phyloP scores from a whole-genome alignment of 225 moss, liverwort and hornwort species.

The Sphagnum contortum region DNA sequence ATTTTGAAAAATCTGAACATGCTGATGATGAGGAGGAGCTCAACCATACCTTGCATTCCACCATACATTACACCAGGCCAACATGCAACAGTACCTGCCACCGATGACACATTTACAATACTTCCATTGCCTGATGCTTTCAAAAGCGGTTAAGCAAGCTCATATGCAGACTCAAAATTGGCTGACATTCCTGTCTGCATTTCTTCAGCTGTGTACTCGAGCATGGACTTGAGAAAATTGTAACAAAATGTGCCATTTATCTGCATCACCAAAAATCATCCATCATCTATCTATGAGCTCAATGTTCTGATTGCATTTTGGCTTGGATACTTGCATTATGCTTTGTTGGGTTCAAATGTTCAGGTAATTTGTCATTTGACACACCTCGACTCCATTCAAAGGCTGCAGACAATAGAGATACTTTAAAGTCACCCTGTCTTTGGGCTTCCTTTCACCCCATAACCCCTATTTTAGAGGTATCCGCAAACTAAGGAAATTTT shows the following conservation, averaged over 20 bases:
- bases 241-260: conserved; percentile 36
- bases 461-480: too few relatives aligned
- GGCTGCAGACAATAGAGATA: too few relatives aligned
- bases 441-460: too few relatives aligned
- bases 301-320: background rate
- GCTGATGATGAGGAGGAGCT: too few relatives aligned
- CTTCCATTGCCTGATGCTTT: conserved; percentile 22
- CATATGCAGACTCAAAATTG: conserved; percentile 27
- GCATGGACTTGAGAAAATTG: conserved; percentile 14
- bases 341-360: too few relatives aligned
- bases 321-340: background rate
- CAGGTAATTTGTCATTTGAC: too few relatives aligned
- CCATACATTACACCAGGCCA: conserved; percentile 15
- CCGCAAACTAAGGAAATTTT: too few relatives aligned
- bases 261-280: conserved; percentile 4
- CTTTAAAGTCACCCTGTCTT: too few relatives aligned
- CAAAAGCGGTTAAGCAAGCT: conserved; percentile 27
- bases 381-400: too few relatives aligned
- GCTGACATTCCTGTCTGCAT: conserved; percentile 6
- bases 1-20: background rate
- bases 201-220: conserved; percentile 21
- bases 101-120: conserved; percentile 32
- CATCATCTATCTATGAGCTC: too few relatives aligned
- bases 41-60: conserved; percentile 26
- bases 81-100: conserved; percentile 17